Evolutionary conservation across 768 basidiomycete species (phyloP), one percentile per base, ranked within the genome.

Genomic region (Trametes cinnabarina): DNA sequence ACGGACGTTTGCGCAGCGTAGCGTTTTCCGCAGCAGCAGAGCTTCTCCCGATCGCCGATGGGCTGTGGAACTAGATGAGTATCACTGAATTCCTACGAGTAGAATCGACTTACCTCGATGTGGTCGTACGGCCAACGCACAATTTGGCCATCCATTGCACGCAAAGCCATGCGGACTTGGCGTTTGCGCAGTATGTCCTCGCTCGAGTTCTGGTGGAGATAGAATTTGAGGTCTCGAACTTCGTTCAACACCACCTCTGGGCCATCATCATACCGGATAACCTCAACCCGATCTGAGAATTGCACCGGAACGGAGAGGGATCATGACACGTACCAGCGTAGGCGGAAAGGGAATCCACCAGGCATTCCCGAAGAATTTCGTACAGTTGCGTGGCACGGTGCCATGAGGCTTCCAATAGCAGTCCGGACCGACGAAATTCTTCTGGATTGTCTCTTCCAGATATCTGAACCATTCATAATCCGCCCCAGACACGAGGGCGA

Each of bases 331-430:
- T 62, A 85, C 86, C 52, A 88, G 72, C 0, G 85, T 82, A 0
- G 88, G 87, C 0, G 90, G 90, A 64, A 92, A 92, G 3, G 89
- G 88, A 26, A 90, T 79, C 80, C 86, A 85, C 85, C 88, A 90
- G 9, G 87, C 82, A 60, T 88, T 87, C 9, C 90, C 90, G 66
- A 90, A 92, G 67, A 74, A 82, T 41, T 76, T 79, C 3, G 73
- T 75, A 53, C 80, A 76, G 0, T 75, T 72, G 0, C 73, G 69
- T 4, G 65, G 62, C 3, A 66, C 47, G 3, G 61, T 56, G 3
- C 69, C 65, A 3, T 65, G 64, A 11, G 76, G 72, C 60, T 76
- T 81, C 85, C 85, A 92, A 68, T 84, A 90, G 46, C 80, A 83
- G 69, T 92, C 90, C 10, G 90, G 89, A 0, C 90, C 90, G 32